A percentile compares a stretch with the other conserved stretches of the same genome.
These are phyloP conservation scores for Hyaloscypha bicolor DNA, from an alignment of 495 filamentous ascomycete genomes.

Conservation along the genomic window DNA sequence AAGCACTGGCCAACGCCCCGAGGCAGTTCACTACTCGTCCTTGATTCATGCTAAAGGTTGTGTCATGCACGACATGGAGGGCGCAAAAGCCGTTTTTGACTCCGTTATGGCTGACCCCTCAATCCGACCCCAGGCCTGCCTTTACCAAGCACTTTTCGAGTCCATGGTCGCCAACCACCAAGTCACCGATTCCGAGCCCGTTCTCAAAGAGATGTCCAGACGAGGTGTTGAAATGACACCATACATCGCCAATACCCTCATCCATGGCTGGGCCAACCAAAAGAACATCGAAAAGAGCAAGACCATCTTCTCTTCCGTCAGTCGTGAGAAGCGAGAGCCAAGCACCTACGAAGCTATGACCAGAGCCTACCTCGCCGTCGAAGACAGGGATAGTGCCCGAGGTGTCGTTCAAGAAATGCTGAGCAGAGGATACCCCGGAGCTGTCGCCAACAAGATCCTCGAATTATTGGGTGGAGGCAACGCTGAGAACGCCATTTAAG, in stretches of 20 bases:
- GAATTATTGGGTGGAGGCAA: conserved; percentile 77
- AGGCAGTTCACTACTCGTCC: conserved; percentile 93
- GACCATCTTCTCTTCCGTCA: conserved; percentile 74
- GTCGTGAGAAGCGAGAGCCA: conserved; percentile 78
- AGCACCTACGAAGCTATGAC: conserved; percentile 99
- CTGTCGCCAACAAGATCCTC: conserved; percentile 87
- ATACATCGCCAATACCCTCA: conserved; percentile 99
- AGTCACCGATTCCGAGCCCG: conserved; percentile 71
- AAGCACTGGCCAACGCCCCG: conserved; percentile 70
- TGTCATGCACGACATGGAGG: conserved; percentile 85
- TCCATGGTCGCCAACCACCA: conserved; percentile 93
- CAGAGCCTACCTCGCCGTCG: conserved; percentile 81
- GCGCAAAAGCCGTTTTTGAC: conserved; percentile 81
- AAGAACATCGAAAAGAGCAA: conserved; percentile 79
- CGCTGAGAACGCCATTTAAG: conserved; percentile 24
- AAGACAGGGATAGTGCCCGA: conserved; percentile 74
- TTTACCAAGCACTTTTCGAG: conserved; percentile 96
- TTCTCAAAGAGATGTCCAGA: conserved; percentile 73
- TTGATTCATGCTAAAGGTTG: conserved; percentile 96
- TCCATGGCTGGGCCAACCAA: conserved; percentile 92
- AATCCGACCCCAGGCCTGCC: conserved; percentile 74
- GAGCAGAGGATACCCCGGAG: conserved; percentile 83
- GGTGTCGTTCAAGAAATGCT: conserved; percentile 87
- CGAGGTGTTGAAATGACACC: conserved; percentile 83
- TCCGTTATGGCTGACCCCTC: conserved; percentile 65